phyloP scores from a whole-genome alignment of 179 eudicot species.

The Nepenthes alata region DNA sequence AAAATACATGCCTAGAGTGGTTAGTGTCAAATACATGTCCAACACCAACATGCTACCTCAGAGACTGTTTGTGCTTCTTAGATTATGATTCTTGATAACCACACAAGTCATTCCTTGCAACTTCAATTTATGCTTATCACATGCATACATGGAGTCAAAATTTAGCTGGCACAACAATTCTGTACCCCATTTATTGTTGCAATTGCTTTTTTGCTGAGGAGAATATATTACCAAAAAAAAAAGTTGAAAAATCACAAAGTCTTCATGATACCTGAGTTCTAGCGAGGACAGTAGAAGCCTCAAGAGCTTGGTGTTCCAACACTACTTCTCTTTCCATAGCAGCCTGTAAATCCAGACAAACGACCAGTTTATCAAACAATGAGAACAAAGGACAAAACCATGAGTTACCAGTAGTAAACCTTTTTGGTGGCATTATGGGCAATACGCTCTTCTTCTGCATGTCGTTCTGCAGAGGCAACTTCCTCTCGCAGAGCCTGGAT shows the following conservation, averaged over 20 bases:
- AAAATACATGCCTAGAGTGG: no score
- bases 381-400: neutral
- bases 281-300: constrained; percentile 87
- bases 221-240: neutral
- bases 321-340: constrained; percentile 98
- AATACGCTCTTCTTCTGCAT: constrained; percentile 93
- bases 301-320: constrained; percentile 87
- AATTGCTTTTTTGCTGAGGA: neutral
- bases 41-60: no score
- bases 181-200: no score
- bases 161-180: no score
- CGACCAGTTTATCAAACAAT: neutral
- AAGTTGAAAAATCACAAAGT: neutral
- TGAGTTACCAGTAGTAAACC: constrained; percentile 23
- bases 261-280: constrained; percentile 58
- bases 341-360: constrained; percentile 33
- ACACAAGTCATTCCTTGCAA: no score
- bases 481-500: constrained; percentile 87
- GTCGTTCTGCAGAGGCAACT: constrained; percentile 77
- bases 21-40: no score
- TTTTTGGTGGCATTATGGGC: constrained; percentile 91
- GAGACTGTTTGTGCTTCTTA: no score
- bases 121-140: no score
- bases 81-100: no score
- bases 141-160: no score